A percentile compares a stretch with the other conserved stretches of the same genome.
Evolutionary conservation across 345 rosid genomes (phyloP).

Genomic region (Pugionium dolabratum): DNA sequence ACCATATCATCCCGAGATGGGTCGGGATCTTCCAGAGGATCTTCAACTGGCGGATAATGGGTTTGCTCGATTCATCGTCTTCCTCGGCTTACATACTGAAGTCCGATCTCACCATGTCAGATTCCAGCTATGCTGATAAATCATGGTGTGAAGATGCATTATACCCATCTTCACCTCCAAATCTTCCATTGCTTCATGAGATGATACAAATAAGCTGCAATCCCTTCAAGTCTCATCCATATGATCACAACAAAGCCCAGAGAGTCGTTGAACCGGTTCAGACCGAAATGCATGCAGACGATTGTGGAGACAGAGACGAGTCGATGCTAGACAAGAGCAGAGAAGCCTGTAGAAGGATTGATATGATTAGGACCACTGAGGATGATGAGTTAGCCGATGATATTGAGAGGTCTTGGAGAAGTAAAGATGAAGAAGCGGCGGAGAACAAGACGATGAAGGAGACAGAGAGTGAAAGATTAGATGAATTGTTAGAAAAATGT

Average conservation of each 20-base stretch:
- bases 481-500: conserved; percentile 72
- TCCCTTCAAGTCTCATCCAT: conserved; percentile 30
- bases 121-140: conserved; percentile 33
- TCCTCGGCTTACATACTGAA: conserved; percentile 56
- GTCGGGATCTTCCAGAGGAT: conserved; percentile 50
- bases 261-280: conserved; percentile 19
- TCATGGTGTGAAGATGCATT: conserved; percentile 35
- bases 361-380: conserved; percentile 27
- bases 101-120: conserved; percentile 39
- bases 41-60: conserved; percentile 72
- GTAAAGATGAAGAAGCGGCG: conserved; percentile 14
- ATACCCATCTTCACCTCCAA: conserved; percentile 36
- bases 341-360: conserved; percentile 34
- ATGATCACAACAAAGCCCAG: conserved; percentile 22
- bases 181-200: conserved; percentile 68
- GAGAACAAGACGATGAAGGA: conserved; percentile 12
- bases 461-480: conserved; percentile 49
- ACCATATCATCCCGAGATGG: conserved; percentile 70
- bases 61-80: conserved; percentile 43
- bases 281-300: conserved; percentile 17
- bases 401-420: conserved; percentile 21
- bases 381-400: conserved; percentile 25
- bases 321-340: conserved; percentile 20
- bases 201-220: conserved; percentile 56
- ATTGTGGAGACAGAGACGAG: conserved; percentile 30